Conservation (phyloP, 768 basidiomycete genomes). For the Xerocomus brunneocitrinus region DNA sequence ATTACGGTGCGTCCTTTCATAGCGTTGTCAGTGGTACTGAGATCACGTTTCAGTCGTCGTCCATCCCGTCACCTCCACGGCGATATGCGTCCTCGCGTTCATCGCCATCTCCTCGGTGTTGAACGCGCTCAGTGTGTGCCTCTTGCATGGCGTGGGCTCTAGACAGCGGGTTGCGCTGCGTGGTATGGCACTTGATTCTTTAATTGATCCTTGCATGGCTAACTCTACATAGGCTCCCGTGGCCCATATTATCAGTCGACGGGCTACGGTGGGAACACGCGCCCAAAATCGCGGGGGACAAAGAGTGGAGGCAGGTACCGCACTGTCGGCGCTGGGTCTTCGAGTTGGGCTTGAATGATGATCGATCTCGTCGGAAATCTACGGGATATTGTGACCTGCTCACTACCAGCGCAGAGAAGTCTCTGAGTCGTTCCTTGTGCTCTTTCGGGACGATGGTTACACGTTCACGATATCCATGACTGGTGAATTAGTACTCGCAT, state of each 20-base stretch:
- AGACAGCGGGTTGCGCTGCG: conserved; percentile 1
- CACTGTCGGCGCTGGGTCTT: neutral
- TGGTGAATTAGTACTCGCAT: neutral
- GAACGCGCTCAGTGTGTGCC: neutral
- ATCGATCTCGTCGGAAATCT: neutral
- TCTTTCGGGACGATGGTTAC: neutral
- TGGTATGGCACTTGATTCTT: conserved; percentile 2
- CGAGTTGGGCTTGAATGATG: neutral
- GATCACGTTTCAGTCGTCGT: conserved; percentile 4
- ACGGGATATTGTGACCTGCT: neutral
- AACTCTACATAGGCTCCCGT: conserved; percentile 7
- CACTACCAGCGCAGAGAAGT: neutral
- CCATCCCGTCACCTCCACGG: conserved; percentile 10
- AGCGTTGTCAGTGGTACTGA: too few relatives aligned
- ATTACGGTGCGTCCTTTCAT: conserved; percentile 7
- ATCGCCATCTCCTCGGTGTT: conserved; percentile 6
- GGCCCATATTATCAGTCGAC: conserved; percentile 20
- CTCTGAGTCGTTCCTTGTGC: neutral
- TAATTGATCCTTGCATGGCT: neutral
- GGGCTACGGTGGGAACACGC: conserved; percentile 12
- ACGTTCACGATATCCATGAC: neutral
- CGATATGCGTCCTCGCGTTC: conserved; percentile 11
- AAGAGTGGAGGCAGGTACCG: neutral
- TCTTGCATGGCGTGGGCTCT: conserved; percentile 1
- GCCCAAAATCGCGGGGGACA: conserved; percentile 4